Conservation (phyloP, 2,329 filamentous ascomycete genomes). For the Diaporthe amygdali region DNA sequence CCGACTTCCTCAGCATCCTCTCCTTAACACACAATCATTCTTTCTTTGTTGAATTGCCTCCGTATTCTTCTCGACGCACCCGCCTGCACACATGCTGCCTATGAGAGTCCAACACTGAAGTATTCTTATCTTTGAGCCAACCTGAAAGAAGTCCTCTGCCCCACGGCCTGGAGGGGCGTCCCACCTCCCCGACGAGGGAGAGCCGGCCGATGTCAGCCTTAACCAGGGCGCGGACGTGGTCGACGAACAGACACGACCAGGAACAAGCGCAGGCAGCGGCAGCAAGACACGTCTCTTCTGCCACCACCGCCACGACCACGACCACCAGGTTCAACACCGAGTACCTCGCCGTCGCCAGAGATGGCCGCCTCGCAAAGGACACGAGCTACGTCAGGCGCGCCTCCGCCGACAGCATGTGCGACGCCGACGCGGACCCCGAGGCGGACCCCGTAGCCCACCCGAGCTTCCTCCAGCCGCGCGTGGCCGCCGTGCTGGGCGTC, state of each 20-base stretch:
- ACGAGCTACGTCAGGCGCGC: background rate
- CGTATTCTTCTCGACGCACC: background rate
- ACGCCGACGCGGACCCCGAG: background rate
- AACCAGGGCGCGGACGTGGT: slow-evolving; percentile 24
- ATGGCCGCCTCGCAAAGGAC: slow-evolving; percentile 1
- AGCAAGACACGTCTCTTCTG: background rate
- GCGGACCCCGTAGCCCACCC: slow-evolving; percentile 31
- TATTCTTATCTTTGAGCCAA: background rate
- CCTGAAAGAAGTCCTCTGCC: background rate
- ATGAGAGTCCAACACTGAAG: background rate
- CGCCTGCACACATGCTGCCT: background rate
- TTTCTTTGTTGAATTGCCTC: background rate
- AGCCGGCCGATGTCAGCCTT: slow-evolving; percentile 23
- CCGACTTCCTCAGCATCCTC: background rate
- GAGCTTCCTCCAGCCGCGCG: slow-evolving; percentile 72
- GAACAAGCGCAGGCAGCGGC: background rate
- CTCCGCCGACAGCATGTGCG: background rate
- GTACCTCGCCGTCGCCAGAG: background rate
- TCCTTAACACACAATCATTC: background rate
- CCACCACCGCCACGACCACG: background rate
- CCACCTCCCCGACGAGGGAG: background rate
- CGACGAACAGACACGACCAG: slow-evolving; percentile 22
- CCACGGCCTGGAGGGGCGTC: slow-evolving; percentile 7
- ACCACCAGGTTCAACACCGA: slow-evolving; percentile 12
- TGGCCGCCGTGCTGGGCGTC: slow-evolving; percentile 79